Conservation (phyloP, 2,329 filamentous ascomycete species). For the Claviceps lovelessii region DNA sequence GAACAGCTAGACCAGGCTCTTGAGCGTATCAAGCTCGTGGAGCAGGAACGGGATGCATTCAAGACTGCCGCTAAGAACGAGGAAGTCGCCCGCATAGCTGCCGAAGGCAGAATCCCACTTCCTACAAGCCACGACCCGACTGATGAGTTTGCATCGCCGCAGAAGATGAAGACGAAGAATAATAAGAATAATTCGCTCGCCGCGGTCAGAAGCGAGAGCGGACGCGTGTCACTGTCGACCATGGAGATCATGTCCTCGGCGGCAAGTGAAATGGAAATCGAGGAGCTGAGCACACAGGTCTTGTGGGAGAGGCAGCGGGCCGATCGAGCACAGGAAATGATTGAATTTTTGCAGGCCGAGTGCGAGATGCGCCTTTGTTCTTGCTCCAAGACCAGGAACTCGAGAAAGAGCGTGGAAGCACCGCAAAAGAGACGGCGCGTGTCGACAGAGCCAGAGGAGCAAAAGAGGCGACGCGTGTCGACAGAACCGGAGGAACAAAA, state of each 20-base stretch:
- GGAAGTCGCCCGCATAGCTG: conserved; percentile 57
- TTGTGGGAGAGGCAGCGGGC: conserved; percentile 49
- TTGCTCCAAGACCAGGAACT: conserved; percentile 30
- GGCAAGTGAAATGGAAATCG: conserved; percentile 42
- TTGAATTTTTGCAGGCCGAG: conserved; percentile 64
- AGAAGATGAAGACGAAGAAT: conserved; percentile 25
- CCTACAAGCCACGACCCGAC: conserved; percentile 38
- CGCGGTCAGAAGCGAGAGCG: conserved; percentile 14
- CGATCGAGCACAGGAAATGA: conserved; percentile 54
- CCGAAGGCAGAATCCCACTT: conserved; percentile 54
- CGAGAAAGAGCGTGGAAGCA: conserved; percentile 7
- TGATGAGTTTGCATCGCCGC: conserved; percentile 49
- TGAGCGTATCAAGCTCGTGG: conserved; percentile 48
- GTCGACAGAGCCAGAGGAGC: conserved; percentile 1
- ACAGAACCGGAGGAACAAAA: background rate
- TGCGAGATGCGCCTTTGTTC: conserved; percentile 55
- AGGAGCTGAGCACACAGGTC: conserved; percentile 37
- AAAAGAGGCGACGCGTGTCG: background rate
- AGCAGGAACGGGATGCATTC: conserved; percentile 61
- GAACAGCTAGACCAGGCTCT: conserved; percentile 52
- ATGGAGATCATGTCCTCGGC: conserved; percentile 40
- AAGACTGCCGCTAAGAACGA: conserved; percentile 60
- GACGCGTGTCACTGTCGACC: conserved; percentile 31
- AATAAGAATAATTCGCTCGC: background rate
- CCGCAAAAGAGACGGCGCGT: conserved; percentile 10